These are phyloP conservation scores for Suhomyces panamericanus DNA, from an alignment of 1,139 yeast species.

Conservation along the genomic window DNA sequence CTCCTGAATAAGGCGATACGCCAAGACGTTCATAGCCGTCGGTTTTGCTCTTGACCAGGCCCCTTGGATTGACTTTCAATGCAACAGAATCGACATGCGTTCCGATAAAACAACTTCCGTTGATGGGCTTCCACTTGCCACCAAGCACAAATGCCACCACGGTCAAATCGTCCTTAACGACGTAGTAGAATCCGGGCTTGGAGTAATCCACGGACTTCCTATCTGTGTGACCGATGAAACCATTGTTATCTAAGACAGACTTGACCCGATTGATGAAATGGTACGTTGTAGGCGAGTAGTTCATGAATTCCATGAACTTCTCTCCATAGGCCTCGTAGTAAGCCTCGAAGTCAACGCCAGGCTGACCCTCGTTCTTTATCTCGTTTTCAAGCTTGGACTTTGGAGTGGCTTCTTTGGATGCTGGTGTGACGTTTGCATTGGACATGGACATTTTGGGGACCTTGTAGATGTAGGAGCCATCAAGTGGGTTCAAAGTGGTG, in stretches of 20 bases:
- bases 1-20: conserved; percentile 46
- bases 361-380: background rate
- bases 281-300: conserved; percentile 43
- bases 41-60: conserved; percentile 17
- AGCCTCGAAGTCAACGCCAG: conserved; percentile 1
- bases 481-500: conserved; percentile 4
- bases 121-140: conserved; percentile 37
- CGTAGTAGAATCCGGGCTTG: conserved; percentile 27
- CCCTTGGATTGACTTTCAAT: conserved; percentile 37
- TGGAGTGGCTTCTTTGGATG: too few relatives aligned
- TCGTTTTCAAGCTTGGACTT: too few relatives aligned
- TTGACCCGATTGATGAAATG: conserved; percentile 38
- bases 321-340: conserved; percentile 26
- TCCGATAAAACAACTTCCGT: conserved; percentile 44
- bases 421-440: background rate
- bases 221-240: conserved; percentile 35
- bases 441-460: conserved; percentile 11
- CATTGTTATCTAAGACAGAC: conserved; percentile 26
- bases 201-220: conserved; percentile 11
- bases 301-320: conserved; percentile 39
- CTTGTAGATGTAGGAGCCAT: conserved; percentile 13
- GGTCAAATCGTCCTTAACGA: conserved; percentile 38
- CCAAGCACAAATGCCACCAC: conserved; percentile 45
- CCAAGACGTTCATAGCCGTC: conserved; percentile 47
- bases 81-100: conserved; percentile 47